Evolutionary conservation across 2,329 filamentous ascomycete genomes (phyloP).

Genomic region (Diaporthe vexans): DNA sequence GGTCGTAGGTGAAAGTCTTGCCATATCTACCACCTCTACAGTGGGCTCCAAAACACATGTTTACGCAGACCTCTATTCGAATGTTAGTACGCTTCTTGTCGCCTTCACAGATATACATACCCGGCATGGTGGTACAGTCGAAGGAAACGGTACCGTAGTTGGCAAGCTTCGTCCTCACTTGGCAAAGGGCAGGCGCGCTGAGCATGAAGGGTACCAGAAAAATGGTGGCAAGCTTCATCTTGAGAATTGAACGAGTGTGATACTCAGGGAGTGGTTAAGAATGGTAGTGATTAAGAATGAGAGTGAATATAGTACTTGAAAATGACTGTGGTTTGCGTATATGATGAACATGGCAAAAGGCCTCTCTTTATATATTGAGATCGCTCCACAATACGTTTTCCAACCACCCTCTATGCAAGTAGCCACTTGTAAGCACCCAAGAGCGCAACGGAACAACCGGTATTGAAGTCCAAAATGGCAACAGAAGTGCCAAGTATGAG

Average conservation of each 20-base stretch:
- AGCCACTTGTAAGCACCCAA: background rate
- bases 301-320: background rate
- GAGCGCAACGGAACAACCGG: background rate
- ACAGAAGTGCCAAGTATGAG: background rate
- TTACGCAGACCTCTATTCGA: slow-evolving; percentile 8
- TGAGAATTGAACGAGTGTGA: slow-evolving; percentile 1
- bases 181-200: slow-evolving; percentile 7
- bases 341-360: background rate
- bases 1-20: slow-evolving; percentile 11
- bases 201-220: background rate
- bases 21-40: background rate
- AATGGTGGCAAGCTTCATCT: slow-evolving; percentile 1
- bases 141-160: slow-evolving; percentile 7
- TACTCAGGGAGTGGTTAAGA: background rate
- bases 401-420: too few species aligned
- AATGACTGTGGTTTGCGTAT: slow-evolving; percentile 1
- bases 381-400: background rate
- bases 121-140: background rate
- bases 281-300: background rate
- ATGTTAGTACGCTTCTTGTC: background rate
- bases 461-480: background rate
- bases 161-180: background rate
- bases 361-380: background rate
- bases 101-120: background rate
- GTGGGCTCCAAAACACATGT: slow-evolving; percentile 17